Evolutionary conservation across 495 filamentous ascomycete species (phyloP).

Genomic region (Astrothelium macrocarpum): DNA sequence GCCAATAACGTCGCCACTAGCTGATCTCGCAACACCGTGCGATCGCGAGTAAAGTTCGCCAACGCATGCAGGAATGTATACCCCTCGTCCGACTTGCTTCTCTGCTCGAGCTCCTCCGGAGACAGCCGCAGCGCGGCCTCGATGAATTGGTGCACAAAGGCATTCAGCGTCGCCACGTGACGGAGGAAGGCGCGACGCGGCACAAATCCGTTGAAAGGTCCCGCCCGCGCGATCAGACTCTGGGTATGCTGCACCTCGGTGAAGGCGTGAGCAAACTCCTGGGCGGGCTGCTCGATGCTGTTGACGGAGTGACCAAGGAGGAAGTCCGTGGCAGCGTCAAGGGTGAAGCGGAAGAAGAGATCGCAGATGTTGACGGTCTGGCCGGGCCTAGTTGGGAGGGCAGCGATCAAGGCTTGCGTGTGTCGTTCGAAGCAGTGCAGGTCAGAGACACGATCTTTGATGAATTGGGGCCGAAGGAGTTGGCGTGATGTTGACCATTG

Average conservation of each 20-base stretch:
- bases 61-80: conserved; percentile 38
- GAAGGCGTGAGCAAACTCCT: conserved; percentile 45
- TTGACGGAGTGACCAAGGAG: conserved; percentile 45
- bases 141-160: conserved; percentile 46
- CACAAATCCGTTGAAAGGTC: conserved; percentile 36
- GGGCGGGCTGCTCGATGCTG: conserved; percentile 42
- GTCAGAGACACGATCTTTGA: conserved; percentile 44
- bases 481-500: conserved; percentile 44
- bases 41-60: conserved; percentile 32
- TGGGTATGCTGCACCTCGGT: conserved; percentile 44
- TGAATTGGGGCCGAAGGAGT: conserved; percentile 49
- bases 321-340: conserved; percentile 52
- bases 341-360: conserved; percentile 42
- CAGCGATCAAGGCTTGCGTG: conserved; percentile 33
- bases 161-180: conserved; percentile 38
- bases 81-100: conserved; percentile 30
- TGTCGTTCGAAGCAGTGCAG: conserved; percentile 45
- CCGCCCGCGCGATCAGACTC: conserved; percentile 31
- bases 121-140: conserved; percentile 40
- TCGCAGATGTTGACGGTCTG: conserved; percentile 43
- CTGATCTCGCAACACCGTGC: conserved; percentile 33
- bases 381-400: conserved; percentile 35
- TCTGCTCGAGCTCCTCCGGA: conserved; percentile 42
- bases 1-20: conserved; percentile 31
- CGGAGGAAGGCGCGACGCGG: conserved; percentile 36